A percentile compares a stretch with the other conserved stretches of the same genome.
Conservation (phyloP, 257 asterid species). For the Plantago elongata region DNA sequence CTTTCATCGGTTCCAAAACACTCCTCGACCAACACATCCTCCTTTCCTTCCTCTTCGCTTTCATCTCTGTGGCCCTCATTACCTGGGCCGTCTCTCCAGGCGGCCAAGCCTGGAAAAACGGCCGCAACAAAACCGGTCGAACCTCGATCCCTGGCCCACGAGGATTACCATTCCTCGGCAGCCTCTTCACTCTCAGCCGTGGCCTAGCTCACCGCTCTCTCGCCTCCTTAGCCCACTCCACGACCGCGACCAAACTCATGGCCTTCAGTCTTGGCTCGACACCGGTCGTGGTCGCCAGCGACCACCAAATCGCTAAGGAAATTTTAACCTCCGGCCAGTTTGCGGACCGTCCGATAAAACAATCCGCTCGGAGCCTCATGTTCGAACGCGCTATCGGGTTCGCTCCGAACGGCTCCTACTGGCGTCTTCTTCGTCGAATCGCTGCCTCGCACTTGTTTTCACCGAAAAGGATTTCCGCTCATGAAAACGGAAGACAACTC, state of each 20-base stretch:
- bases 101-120: constrained; percentile 49
- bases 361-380: constrained; percentile 54
- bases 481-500: constrained; percentile 24
- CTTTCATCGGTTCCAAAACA: constrained; percentile 42
- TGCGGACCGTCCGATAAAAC: constrained; percentile 65
- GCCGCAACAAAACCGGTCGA: constrained; percentile 29
- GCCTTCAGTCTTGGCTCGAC: constrained; percentile 69
- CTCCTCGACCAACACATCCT: constrained; percentile 32
- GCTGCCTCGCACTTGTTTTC: constrained; percentile 60
- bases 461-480: constrained; percentile 44
- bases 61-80: constrained; percentile 22
- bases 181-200: constrained; percentile 39
- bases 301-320: constrained; percentile 45
- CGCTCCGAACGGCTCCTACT: constrained; percentile 63
- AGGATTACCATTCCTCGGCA: constrained; percentile 51
- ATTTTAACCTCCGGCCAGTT: constrained; percentile 40
- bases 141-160: constrained; percentile 52
- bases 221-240: constrained; percentile 27
- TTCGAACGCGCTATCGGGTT: constrained; percentile 71
- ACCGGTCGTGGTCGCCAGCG: constrained; percentile 50
- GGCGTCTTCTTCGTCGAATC: constrained; percentile 66
- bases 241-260: constrained; percentile 49
- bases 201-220: constrained; percentile 57
- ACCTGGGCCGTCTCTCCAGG: constrained; percentile 46
- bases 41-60: constrained; percentile 15